Evolutionary conservation across 2,329 filamentous ascomycete species (phyloP).

Genomic region (Nigrospora sphaerica): DNA sequence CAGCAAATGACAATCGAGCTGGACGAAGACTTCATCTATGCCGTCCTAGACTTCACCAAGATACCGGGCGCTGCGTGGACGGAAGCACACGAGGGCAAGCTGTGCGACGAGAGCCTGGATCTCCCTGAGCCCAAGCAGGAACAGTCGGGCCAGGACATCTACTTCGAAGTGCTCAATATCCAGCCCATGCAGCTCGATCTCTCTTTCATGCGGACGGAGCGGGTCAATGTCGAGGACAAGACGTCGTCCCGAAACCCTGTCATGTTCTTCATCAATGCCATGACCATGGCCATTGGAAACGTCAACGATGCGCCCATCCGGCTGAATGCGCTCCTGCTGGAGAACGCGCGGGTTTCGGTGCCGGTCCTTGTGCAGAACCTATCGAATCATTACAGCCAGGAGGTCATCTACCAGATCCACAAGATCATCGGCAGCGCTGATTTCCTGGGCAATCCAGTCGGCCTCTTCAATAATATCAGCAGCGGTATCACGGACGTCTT

Average conservation of each 20-base stretch:
- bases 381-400: constrained; percentile 92
- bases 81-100: constrained; percentile 66
- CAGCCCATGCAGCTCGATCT: constrained; percentile 98
- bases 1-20: constrained; percentile 98
- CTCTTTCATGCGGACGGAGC: constrained; percentile 93
- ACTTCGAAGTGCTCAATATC: constrained; percentile 94
- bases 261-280: constrained; percentile 97
- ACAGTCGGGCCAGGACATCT: constrained; percentile 85
- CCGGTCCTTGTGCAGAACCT: constrained; percentile 79
- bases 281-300: constrained; percentile 99
- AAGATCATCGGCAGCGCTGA: constrained; percentile 96
- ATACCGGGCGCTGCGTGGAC: constrained; percentile 86
- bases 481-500: constrained; percentile 97
- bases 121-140: constrained; percentile 87
- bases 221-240: constrained; percentile 93
- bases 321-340: constrained; percentile 87
- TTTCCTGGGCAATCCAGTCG: constrained; percentile 95
- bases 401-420: constrained; percentile 92
- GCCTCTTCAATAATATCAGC: constrained; percentile 95
- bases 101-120: constrained; percentile 85
- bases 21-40: constrained; percentile 97
- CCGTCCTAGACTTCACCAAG: constrained; percentile 89
- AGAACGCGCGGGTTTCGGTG: constrained; percentile 89
- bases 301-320: constrained; percentile 95
- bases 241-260: constrained; percentile 84